Evolutionary conservation across 2,329 filamentous ascomycete species (phyloP), one percentile per base, ranked within the genome.

Genomic region (Metarhizium rileyi): DNA sequence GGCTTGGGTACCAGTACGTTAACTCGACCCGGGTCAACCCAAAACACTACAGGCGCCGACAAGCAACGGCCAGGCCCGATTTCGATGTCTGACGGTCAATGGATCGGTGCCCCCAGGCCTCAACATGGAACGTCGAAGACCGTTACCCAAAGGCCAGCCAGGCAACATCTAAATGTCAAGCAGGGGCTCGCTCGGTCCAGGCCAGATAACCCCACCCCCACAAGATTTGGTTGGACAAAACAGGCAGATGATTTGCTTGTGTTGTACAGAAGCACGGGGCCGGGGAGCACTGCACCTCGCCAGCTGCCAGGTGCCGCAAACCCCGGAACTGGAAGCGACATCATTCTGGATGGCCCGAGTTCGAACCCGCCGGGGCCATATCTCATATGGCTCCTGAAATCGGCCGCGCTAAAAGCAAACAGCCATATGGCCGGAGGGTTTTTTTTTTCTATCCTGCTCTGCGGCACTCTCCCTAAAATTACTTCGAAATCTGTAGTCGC

Each of bases 171-270:
- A 28, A 12, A 28, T 28, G 27, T 2, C 27, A 28, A 12, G 27
- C 27, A 28, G 27, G 27, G 27, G 27, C 8, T 28, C 27, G 27
- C n/a, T 16, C 33, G 10, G n/a, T 9, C 14, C n/a, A 36, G 18
- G 4, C n/a, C 38, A 25, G 38, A 42, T 28, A 47, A 33, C 46
- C 33, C 46, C 46, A 47, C 46, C 45, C 38, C 45, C 46, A 47
- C 36, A 47, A 47, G 26, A 14, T 47, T 9, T 38, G 16, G 16
- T 25, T 30, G 18, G 3, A 23, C 36, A 1, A 41, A 47, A 28
- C 18, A n/a, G 35, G 45, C 33, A 47, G 41, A 47, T 41, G 45
- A 47, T 30, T 22, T 40, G 45, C 45, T 38, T 42, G 23, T 42
- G 42, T 22, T 10, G 42, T 16, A 27, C 42, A 30, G 38, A 10